These are phyloP conservation scores for Coemansia sp. DNA, from an alignment of 192 early-diverging fungal genomes.

Conservation along the genomic window DNA sequence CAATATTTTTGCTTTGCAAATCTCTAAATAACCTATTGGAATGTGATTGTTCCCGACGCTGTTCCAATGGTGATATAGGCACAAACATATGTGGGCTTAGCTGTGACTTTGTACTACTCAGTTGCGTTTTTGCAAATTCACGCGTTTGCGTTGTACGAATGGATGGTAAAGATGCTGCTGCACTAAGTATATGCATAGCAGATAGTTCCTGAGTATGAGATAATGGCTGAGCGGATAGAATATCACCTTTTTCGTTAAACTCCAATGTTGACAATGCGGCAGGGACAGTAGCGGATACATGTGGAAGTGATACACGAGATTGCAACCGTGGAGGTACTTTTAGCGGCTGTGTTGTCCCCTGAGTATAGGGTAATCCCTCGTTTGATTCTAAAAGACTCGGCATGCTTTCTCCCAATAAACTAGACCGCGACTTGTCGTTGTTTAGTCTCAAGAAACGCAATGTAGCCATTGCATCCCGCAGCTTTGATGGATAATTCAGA, in stretches of 20 bases:
- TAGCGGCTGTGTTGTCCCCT: constrained; percentile 8
- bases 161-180: constrained; percentile 43
- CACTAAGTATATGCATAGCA: constrained; percentile 41
- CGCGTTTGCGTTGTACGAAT: constrained; percentile 24
- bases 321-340: constrained; percentile 26
- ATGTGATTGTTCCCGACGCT: constrained; percentile 37
- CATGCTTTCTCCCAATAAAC: constrained; percentile 33
- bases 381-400: constrained; percentile 30
- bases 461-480: constrained; percentile 51
- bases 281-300: constrained; percentile 3
- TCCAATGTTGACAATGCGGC: neutral
- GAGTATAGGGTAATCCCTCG: constrained; percentile 16
- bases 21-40: neutral
- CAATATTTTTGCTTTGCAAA: neutral
- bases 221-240: no score
- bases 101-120: constrained; percentile 21
- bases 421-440: constrained; percentile 25
- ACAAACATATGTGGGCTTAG: constrained; percentile 33
- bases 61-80: constrained; percentile 47
- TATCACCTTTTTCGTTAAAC: no score
- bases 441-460: constrained; percentile 42
- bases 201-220: constrained; percentile 38
- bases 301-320: constrained; percentile 30
- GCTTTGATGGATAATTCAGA: constrained; percentile 45
- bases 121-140: constrained; percentile 16